A percentile compares a stretch with the other conserved stretches of the same genome.
Evolutionary conservation across 257 asterid species (phyloP).

Genomic region (Nicotiana knightiana): DNA sequence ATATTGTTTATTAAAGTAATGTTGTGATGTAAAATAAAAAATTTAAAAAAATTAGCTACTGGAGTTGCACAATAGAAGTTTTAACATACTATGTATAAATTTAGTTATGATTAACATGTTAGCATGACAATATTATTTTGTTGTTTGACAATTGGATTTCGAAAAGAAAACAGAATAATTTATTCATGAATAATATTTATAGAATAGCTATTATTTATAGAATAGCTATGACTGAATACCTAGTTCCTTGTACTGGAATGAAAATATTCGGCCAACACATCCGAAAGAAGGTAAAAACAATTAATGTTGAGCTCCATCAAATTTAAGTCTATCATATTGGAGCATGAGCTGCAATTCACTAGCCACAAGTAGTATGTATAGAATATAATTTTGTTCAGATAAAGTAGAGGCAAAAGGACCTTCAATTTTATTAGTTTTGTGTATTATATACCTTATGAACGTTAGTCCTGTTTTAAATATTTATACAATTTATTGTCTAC

Average conservation of each 20-base stretch:
- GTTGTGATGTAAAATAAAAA: no score
- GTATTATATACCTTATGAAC: no score
- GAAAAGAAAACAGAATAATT: neutral
- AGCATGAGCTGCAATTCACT: neutral
- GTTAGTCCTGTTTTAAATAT: no score
- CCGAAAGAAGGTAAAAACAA: neutral
- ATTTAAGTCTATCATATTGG: neutral
- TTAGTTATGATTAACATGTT: no score
- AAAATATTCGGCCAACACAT: neutral
- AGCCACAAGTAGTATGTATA: neutral
- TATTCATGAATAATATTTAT: neutral
- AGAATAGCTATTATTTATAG: no score
- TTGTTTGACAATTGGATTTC: neutral
- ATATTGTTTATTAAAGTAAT: no score
- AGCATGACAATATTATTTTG: neutral
- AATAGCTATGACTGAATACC: no score
- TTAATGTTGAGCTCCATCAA: neutral
- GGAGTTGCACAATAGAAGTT: no score
- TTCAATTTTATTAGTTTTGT: no score
- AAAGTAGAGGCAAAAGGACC: neutral
- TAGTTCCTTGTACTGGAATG: neutral
- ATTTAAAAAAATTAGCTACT: no score
- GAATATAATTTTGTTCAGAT: neutral
- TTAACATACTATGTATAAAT: no score
- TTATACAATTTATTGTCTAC: no score